Conservation (phyloP, 257 asterid genomes). For the Forsythia suspensa region DNA sequence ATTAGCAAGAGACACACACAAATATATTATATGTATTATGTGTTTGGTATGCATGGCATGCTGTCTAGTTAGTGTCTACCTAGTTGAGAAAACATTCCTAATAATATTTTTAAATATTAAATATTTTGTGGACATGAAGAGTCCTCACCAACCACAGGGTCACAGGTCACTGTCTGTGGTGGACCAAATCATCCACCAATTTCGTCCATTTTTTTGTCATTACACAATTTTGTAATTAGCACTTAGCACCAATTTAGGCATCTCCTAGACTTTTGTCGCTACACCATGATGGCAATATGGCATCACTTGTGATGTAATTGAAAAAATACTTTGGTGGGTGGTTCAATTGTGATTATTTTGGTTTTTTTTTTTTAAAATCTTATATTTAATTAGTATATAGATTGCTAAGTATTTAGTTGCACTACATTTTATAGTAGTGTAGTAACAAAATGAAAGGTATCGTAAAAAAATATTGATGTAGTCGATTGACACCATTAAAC, state of each 20-base stretch:
- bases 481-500: background rate
- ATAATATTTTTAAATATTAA: background rate
- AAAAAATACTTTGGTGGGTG: background rate
- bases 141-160: conserved; percentile 32
- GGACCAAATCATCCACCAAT: conserved; percentile 13
- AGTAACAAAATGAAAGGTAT: background rate
- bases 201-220: background rate
- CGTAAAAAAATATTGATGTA: background rate
- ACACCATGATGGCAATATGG: background rate
- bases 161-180: conserved; percentile 26
- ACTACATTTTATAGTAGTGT: too few species aligned
- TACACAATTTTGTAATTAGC: too few species aligned
- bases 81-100: background rate
- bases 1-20: background rate
- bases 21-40: background rate
- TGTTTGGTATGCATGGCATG: background rate
- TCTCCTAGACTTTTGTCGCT: background rate
- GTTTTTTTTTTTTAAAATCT: too few species aligned
- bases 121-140: conserved; percentile 21
- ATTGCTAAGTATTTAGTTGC: background rate
- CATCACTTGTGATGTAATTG: background rate
- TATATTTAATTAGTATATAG: too few species aligned
- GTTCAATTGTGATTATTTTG: background rate
- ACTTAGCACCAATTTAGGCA: background rate
- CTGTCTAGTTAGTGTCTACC: background rate